Base-by-base conservation (phyloP, 2,329 filamentous ascomycete genomes). In the Gremmenia infestans region DNA sequence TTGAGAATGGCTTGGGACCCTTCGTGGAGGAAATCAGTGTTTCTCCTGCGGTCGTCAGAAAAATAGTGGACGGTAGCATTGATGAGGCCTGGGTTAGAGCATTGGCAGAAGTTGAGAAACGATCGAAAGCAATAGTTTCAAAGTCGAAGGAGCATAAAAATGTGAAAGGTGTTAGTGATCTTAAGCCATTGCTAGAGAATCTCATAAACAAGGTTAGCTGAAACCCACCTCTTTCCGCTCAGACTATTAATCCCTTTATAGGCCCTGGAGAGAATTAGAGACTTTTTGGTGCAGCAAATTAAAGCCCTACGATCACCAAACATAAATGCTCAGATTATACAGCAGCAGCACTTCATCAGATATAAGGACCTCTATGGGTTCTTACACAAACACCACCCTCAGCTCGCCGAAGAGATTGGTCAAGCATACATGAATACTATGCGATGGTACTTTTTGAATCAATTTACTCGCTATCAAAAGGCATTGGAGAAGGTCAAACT, bases 361-460 rank as follows among this genome's bases (percentile, higher is more conserved):
- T 96, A 91, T 75, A 96, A 90, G 70, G 91, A 96, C 36, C 76
- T 97, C 0, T 99, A 87, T 72, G 80, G 83, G 5, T 99, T 97
- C 68, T 78, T 99, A 35, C 85, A 90, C 57, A 86, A 83, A 64
- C 88, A 93, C 62, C 91, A 97, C 66, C 77, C 88, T 1, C 79
- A 83, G n/a, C 82, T 99, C 5, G 91, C 90, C 8, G 87, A 92
- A 52, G 90, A 99, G 72, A 96, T 99, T 62, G 86, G 86, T 8
- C 88, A 91, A 70, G 94, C 95, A 3, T 99, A 99, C 68, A 87
- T 95, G 75, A 96, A 97, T 71, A 99, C 95, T 0, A 99, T 99
- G 91, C 85, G 91, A 52, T 99, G 94, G 94, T 99, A 99, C 69
- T 97, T 97, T 70, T 75, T 88, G 52, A 94, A 88, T 62, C 90